phyloP scores from a whole-genome alignment of 2,329 filamentous ascomycete genomes.

The Aaosphaeria pasadenensis region DNA sequence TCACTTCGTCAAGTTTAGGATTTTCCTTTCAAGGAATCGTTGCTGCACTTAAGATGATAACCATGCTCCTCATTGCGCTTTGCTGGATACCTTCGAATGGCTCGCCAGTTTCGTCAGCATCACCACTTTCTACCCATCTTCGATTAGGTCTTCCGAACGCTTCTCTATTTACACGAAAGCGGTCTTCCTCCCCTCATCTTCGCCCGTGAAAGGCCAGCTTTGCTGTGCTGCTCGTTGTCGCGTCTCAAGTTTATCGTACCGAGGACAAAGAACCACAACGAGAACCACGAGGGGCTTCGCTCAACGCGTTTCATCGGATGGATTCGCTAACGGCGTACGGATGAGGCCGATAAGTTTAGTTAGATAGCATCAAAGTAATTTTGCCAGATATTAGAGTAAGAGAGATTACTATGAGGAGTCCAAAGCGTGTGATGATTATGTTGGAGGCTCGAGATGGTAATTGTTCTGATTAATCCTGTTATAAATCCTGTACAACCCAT shows the following conservation, averaged over 20 bases:
- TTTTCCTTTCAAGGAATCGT: neutral
- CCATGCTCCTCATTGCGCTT: constrained; percentile 22
- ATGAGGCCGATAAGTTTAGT: constrained; percentile 30
- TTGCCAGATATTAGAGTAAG: constrained; percentile 18
- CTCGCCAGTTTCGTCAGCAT: too few relatives aligned
- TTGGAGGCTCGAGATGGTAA: too few relatives aligned
- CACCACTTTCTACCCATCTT: too few relatives aligned
- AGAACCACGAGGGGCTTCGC: constrained; percentile 13
- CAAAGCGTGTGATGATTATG: too few relatives aligned
- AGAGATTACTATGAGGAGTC: neutral
- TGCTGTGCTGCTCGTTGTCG: constrained; percentile 20
- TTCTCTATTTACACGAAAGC: constrained; percentile 17
- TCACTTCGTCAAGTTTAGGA: constrained; percentile 19
- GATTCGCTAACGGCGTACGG: constrained; percentile 26
- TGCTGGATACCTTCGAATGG: too few relatives aligned
- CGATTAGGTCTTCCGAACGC: constrained; percentile 2
- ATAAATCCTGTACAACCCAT: too few relatives aligned
- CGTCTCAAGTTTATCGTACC: constrained; percentile 13
- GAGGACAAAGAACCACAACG: constrained; percentile 10
- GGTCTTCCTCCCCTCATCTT: constrained; percentile 26
- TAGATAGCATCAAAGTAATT: constrained; percentile 22
- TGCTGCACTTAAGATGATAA: constrained; percentile 17
- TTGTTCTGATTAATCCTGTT: too few relatives aligned
- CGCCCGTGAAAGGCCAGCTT: constrained; percentile 33
- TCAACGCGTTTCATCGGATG: constrained; percentile 25